Percentiles rank a stretch among this genome's conserved stretches.
Conservation (phyloP, 768 basidiomycete genomes). For the Phaffia tasmanica region DNA sequence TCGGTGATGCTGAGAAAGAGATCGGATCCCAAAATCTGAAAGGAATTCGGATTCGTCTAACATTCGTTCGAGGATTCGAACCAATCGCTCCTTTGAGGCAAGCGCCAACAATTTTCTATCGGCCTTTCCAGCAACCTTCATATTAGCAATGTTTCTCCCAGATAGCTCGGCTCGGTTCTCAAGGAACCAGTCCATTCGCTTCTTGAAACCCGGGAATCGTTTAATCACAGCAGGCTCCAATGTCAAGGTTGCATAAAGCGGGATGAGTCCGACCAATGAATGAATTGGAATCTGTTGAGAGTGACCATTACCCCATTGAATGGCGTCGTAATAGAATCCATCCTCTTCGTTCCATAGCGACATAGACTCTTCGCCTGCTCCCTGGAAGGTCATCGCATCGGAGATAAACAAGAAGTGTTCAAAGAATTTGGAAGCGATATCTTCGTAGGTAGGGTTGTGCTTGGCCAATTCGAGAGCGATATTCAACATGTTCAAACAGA, state of each 20-base stretch:
- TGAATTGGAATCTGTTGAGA: slow-evolving; percentile 86
- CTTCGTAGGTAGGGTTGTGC: slow-evolving; percentile 94
- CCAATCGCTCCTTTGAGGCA: slow-evolving; percentile 79
- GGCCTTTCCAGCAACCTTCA: slow-evolving; percentile 70
- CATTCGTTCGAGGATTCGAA: slow-evolving; percentile 88
- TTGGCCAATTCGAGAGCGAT: slow-evolving; percentile 96
- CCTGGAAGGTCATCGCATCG: slow-evolving; percentile 91
- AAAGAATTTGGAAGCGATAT: slow-evolving; percentile 80
- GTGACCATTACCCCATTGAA: slow-evolving; percentile 60
- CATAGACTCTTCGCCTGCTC: slow-evolving; percentile 57
- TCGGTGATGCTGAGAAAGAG: slow-evolving; percentile 80
- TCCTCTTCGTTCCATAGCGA: slow-evolving; percentile 94
- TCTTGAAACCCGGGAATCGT: slow-evolving; percentile 94
- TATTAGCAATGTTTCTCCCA: slow-evolving; percentile 87
- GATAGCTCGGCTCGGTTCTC: slow-evolving; percentile 82
- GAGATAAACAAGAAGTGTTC: slow-evolving; percentile 97
- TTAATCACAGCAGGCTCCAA: slow-evolving; percentile 81
- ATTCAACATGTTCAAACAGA: slow-evolving; percentile 92
- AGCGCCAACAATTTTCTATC: slow-evolving; percentile 80
- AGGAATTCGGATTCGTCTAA: slow-evolving; percentile 93
- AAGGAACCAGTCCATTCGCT: slow-evolving; percentile 97
- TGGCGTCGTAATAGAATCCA: slow-evolving; percentile 97
- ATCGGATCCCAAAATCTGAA: slow-evolving; percentile 88
- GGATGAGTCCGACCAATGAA: slow-evolving; percentile 94
- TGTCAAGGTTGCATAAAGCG: slow-evolving; percentile 86